A percentile compares a stretch with the other conserved stretches of the same genome.
phyloP scores from a whole-genome alignment of 2,329 filamentous ascomycete genomes.

The Apiospora koreana region DNA sequence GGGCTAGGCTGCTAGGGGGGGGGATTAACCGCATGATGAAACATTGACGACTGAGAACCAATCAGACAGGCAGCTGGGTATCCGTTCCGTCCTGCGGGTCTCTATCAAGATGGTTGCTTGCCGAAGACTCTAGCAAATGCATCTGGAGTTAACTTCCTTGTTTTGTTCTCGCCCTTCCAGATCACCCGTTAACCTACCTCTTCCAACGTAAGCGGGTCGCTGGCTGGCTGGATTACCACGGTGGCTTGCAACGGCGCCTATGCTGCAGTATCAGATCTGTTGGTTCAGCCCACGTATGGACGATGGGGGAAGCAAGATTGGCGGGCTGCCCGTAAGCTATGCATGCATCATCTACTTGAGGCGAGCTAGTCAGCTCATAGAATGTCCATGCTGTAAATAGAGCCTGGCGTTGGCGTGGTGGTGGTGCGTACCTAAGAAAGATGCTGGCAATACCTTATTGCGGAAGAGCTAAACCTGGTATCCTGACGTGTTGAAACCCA shows the following conservation, averaged over 20 bases:
- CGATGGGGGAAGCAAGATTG: constrained; percentile 6
- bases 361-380: constrained; percentile 10
- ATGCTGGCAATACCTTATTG: constrained; percentile 2
- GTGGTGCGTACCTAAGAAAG: neutral
- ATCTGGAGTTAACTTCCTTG: neutral
- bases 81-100: neutral
- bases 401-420: neutral
- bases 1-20: too few species aligned
- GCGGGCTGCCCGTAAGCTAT: neutral
- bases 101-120: neutral
- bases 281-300: constrained; percentile 3
- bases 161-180: neutral
- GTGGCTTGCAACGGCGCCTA: constrained; percentile 7
- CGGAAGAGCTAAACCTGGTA: neutral
- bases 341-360: constrained; percentile 11
- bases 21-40: constrained; percentile 4
- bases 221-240: neutral
- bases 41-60: neutral
- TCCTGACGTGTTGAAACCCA: neutral
- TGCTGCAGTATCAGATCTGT: constrained; percentile 1
- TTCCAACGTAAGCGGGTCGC: neutral
- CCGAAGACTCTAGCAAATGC: neutral
- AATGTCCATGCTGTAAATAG: constrained; percentile 5
- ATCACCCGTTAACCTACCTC: neutral
- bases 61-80: neutral